Percentiles rank a stretch among this genome's conserved stretches.
These are phyloP conservation scores for Leccinum griseonigrum DNA, from an alignment of 1,284 basidiomycete genomes.

Conservation along the genomic window DNA sequence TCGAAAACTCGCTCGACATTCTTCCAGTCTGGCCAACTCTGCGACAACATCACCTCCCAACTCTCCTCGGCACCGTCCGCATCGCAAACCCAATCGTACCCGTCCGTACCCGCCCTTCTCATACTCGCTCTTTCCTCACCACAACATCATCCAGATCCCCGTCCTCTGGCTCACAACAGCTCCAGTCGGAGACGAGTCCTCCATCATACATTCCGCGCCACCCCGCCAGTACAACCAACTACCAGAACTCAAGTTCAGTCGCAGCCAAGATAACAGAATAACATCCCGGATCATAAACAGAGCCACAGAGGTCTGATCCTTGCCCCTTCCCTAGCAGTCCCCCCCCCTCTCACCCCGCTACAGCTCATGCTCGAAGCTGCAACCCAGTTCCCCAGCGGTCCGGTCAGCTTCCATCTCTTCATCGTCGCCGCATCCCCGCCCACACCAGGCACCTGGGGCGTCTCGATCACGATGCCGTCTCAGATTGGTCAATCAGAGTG, in stretches of 20 bases:
- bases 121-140: background rate
- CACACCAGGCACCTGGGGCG: slow-evolving; percentile 34
- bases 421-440: slow-evolving; percentile 53
- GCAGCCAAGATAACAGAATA: slow-evolving; percentile 42
- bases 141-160: slow-evolving; percentile 33
- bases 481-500: slow-evolving; percentile 36
- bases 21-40: slow-evolving; percentile 52
- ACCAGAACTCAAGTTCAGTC: slow-evolving; percentile 43
- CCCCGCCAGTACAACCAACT: slow-evolving; percentile 38
- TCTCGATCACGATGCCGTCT: slow-evolving; percentile 18
- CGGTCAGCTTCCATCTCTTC: slow-evolving; percentile 51
- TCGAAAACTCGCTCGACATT: slow-evolving; percentile 60
- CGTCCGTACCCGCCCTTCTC: slow-evolving; percentile 26
- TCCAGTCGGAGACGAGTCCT: slow-evolving; percentile 36
- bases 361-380: slow-evolving; percentile 32
- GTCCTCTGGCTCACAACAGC: slow-evolving; percentile 39
- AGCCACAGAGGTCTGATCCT: slow-evolving; percentile 43
- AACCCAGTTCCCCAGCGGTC: slow-evolving; percentile 34
- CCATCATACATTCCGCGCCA: slow-evolving; percentile 28
- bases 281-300: slow-evolving; percentile 41
- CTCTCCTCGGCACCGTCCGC: slow-evolving; percentile 44
- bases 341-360: background rate
- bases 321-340: background rate
- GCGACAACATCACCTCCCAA: slow-evolving; percentile 49
- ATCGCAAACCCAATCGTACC: slow-evolving; percentile 38